These are phyloP conservation scores for Postia placenta DNA, from an alignment of 768 basidiomycete species.

Conservation along the genomic window DNA sequence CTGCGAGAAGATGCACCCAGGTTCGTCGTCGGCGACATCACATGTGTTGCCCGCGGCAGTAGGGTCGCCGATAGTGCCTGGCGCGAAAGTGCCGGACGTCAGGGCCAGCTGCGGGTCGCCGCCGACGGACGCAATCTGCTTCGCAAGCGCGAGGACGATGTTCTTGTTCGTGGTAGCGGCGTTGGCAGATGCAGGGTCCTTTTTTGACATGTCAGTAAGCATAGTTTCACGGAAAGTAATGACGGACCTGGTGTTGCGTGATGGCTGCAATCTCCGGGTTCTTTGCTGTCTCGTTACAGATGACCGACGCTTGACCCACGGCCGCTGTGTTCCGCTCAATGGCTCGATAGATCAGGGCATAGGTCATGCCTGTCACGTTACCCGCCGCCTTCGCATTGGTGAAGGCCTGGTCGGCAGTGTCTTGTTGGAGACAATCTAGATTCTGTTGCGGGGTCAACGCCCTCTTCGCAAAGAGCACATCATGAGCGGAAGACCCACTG, in stretches of 20 bases:
- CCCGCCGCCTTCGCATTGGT: constrained; percentile 63
- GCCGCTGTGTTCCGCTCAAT: constrained; percentile 59
- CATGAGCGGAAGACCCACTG: constrained; percentile 28
- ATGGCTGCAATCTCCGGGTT: constrained; percentile 66
- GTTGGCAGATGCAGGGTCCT: constrained; percentile 56
- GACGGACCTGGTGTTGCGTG: constrained; percentile 36
- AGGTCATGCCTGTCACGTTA: constrained; percentile 49
- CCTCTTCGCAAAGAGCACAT: neutral
- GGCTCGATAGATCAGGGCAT: constrained; percentile 57
- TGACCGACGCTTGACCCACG: constrained; percentile 39
- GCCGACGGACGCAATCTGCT: constrained; percentile 58
- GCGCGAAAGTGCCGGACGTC: constrained; percentile 56
- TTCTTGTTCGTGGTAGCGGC: constrained; percentile 60
- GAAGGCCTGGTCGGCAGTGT: constrained; percentile 63
- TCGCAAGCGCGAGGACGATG: constrained; percentile 54
- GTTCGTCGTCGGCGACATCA: constrained; percentile 38
- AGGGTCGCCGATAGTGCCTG: constrained; percentile 44
- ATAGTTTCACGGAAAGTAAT: constrained; percentile 20
- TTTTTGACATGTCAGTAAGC: neutral
- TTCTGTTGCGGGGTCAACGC: constrained; percentile 29
- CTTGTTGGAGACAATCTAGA: constrained; percentile 58
- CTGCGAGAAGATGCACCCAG: constrained; percentile 60
- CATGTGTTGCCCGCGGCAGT: constrained; percentile 38
- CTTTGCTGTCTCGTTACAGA: constrained; percentile 50
- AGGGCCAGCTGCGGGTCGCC: constrained; percentile 54